phyloP scores from a whole-genome alignment of 345 rosid species.

The Arabis alpina region DNA sequence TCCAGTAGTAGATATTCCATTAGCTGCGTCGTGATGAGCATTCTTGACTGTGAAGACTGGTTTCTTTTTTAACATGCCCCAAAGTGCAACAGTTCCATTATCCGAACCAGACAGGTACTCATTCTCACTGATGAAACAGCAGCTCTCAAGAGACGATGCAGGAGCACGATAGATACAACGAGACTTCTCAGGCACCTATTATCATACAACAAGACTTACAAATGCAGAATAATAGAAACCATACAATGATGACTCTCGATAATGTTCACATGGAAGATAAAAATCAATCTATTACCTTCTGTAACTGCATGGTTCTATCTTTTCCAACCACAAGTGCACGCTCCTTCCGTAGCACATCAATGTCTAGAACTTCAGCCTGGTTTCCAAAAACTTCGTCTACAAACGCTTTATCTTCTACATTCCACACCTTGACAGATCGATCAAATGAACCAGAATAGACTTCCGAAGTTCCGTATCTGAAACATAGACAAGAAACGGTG shows the following conservation, averaged over 20 bases:
- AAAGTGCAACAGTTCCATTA: constrained; percentile 86
- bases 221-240: constrained; percentile 28
- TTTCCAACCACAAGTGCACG: constrained; percentile 81
- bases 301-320: constrained; percentile 81
- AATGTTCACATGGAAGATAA: constrained; percentile 4
- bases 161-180: constrained; percentile 82
- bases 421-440: constrained; percentile 85
- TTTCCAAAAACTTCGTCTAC: constrained; percentile 78
- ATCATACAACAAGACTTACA: constrained; percentile 34
- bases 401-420: constrained; percentile 85
- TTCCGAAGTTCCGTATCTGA: constrained; percentile 84
- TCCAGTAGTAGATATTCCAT: constrained; percentile 45
- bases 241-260: neutral
- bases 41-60: constrained; percentile 72
- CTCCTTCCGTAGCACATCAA: constrained; percentile 82
- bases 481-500: constrained; percentile 81
- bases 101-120: constrained; percentile 95
- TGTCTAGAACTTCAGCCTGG: constrained; percentile 72
- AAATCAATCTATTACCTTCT: constrained; percentile 39
- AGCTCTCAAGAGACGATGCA: constrained; percentile 82
- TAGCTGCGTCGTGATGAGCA: constrained; percentile 61
- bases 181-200: constrained; percentile 77
- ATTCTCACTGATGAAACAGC: constrained; percentile 79
- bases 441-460: constrained; percentile 99
- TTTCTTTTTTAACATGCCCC: constrained; percentile 74